Conservation (phyloP, 2,329 filamentous ascomycete genomes). For the Juglanconis oblonga region DNA sequence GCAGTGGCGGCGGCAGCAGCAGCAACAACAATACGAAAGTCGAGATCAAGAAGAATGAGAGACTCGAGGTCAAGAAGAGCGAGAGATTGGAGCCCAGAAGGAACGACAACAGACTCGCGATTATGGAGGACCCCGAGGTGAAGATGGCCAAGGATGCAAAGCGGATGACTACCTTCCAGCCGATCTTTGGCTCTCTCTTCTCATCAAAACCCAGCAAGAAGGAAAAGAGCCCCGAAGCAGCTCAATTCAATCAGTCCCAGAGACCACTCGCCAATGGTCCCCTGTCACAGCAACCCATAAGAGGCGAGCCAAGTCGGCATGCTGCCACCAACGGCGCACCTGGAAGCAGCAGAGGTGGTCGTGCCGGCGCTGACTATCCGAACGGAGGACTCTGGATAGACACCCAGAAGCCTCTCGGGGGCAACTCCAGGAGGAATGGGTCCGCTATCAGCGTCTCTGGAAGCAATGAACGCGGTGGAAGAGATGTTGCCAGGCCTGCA, state of each 20-base stretch:
- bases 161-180: background rate
- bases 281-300: background rate
- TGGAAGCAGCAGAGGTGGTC: background rate
- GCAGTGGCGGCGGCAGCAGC: background rate
- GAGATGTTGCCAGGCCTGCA: no score
- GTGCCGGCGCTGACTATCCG: background rate
- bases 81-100: background rate
- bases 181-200: background rate
- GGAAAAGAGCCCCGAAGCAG: background rate
- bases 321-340: background rate
- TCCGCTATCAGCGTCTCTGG: background rate
- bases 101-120: background rate
- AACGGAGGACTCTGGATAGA: background rate
- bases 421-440: background rate
- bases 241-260: background rate
- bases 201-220: background rate
- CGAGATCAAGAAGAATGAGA: background rate
- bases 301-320: background rate
- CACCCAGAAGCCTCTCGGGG: background rate
- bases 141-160: background rate
- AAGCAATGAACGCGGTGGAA: background rate
- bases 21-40: background rate
- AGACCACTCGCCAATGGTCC: background rate
- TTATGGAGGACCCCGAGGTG: background rate
- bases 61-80: background rate